Evolutionary conservation across 345 rosid species (phyloP), one percentile per base, ranked within the genome.

Genomic region (Linum lewisii): DNA sequence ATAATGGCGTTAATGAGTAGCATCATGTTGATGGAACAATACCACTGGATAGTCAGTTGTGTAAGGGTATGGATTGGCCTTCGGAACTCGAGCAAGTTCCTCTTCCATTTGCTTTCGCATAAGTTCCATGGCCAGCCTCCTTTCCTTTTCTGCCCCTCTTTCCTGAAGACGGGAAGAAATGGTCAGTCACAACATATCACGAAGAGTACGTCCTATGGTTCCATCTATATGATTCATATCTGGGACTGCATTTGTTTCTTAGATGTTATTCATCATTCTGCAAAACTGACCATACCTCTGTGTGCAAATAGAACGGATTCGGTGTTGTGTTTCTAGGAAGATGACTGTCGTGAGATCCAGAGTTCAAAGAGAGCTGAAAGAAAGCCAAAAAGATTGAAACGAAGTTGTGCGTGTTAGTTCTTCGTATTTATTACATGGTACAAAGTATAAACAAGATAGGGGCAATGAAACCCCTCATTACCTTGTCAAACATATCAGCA

Each of bases 41-140:
- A 93, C 99, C 97, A 90, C 90, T 5, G 97, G 97, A 72, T 77
- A 94, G 54, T 93, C 99, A 5, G 99, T 90, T 9, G 97, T 87
- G 64, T 87, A 94, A 25, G 99, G 99, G 73, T 90, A 90, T 59
- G 99, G 99, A 42, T 61, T 80, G 45, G 96, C 95, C 76, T 79
- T 87, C 23, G 88, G 96, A 59, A 90, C 67, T 63, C 93, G 81
- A 20, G 82, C 81, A 58, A 66, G 81, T 80, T 84, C 99, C 65
- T 82, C 97, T 63, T 80, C 96, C 62, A 78, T 23, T 63, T 75
- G 78, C 71, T 90, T 84, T 47, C 77, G 82, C 57, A 65, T 57
- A 10, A 90, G 51, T 54, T 87, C 99, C 36, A 61, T 71, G 54
- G 69, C 75, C 58, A 93, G 81, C 68, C 47, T 85, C 69, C 70